phyloP scores from a whole-genome alignment of 345 rosid genomes.

The Ceriops decandra region DNA sequence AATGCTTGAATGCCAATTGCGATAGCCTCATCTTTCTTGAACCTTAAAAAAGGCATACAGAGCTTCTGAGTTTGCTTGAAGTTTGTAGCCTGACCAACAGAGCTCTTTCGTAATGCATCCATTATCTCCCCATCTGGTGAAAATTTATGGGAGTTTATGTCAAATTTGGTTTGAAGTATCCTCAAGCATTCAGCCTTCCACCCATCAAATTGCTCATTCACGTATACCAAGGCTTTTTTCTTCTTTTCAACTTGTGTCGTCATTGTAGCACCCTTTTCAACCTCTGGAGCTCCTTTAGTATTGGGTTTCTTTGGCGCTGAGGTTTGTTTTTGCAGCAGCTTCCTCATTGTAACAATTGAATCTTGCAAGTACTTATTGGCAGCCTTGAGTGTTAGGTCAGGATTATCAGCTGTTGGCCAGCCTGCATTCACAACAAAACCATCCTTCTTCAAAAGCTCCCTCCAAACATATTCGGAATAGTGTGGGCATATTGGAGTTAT shows the following conservation, averaged over 20 bases:
- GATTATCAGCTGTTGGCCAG: constrained; percentile 73
- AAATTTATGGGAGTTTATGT: constrained; percentile 39
- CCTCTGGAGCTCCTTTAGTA: constrained; percentile 54
- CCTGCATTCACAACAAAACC: constrained; percentile 79
- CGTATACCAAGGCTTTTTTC: constrained; percentile 59
- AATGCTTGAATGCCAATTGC: constrained; percentile 66
- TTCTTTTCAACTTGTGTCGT: constrained; percentile 42
- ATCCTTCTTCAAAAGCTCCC: constrained; percentile 69
- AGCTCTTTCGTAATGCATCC: constrained; percentile 50
- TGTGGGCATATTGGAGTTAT: constrained; percentile 93
- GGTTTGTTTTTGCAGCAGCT: constrained; percentile 69
- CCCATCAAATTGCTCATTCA: constrained; percentile 74
- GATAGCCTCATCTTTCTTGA: constrained; percentile 74
- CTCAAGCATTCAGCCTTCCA: constrained; percentile 84
- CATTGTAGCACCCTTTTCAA: constrained; percentile 47
- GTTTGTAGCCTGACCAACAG: constrained; percentile 52
- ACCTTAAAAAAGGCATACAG: constrained; percentile 88
- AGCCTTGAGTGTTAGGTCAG: constrained; percentile 71
- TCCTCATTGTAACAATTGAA: constrained; percentile 70
- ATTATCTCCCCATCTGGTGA: constrained; percentile 64
- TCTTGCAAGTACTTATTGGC: constrained; percentile 93
- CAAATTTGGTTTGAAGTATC: constrained; percentile 61
- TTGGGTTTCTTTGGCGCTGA: constrained; percentile 64
- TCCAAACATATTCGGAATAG: constrained; percentile 86
- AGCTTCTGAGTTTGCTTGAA: constrained; percentile 61